These are phyloP conservation scores for Erodium moschatum DNA, from an alignment of 441 rosid species.

Conservation along the genomic window DNA sequence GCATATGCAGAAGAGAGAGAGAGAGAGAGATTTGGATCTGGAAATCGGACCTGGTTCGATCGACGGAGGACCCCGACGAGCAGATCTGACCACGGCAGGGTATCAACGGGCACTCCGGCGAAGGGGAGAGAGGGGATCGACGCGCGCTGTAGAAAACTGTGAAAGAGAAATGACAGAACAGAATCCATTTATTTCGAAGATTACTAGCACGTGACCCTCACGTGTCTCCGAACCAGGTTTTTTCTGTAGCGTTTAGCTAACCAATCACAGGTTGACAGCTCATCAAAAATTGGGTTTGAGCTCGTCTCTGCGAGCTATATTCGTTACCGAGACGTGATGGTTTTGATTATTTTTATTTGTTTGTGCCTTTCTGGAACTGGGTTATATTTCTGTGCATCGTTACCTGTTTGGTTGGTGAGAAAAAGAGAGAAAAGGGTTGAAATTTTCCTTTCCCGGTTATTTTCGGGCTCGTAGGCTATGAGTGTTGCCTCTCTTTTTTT, in stretches of 20 bases:
- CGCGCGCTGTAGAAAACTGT: neutral
- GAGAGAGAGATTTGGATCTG: neutral
- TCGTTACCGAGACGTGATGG: too few species aligned
- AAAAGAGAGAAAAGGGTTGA: too few species aligned
- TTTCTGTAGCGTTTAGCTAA: neutral
- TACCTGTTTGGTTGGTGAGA: too few species aligned
- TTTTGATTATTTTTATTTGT: too few species aligned
- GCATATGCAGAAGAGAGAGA: neutral
- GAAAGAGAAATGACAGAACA: neutral
- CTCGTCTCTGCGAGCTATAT: too few species aligned
- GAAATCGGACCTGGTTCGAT: neutral
- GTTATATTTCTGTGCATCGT: too few species aligned
- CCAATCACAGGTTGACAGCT: neutral
- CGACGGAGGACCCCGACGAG: neutral
- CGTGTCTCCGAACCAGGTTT: neutral
- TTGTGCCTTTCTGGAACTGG: too few species aligned
- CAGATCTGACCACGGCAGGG: neutral
- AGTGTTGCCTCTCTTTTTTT: too few species aligned
- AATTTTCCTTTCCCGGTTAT: too few species aligned
- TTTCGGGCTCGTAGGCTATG: too few species aligned
- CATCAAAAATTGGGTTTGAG: too few species aligned
- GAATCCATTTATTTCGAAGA: neutral
- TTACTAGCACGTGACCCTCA: neutral
- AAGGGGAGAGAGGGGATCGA: neutral
- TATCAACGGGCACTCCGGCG: neutral